Evolutionary conservation across 305 asterid genomes (phyloP).

Genomic region (Fraxinus angustifolia): DNA sequence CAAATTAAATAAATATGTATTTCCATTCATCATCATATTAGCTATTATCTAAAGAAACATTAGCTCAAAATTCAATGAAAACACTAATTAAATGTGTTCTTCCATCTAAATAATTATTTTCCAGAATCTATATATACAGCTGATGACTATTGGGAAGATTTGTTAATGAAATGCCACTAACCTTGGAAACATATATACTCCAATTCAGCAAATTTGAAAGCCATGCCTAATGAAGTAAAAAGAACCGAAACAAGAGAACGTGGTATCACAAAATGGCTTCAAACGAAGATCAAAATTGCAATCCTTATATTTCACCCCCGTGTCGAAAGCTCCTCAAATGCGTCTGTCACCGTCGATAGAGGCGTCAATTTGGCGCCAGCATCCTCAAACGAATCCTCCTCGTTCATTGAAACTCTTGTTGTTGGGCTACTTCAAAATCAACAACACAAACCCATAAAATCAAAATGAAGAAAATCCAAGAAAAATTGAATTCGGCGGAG

Average conservation of each 20-base stretch:
- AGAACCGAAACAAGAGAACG: slow-evolving; percentile 87
- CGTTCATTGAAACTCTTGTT: slow-evolving; percentile 31
- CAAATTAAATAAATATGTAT: not conserved
- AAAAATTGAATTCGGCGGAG: not conserved
- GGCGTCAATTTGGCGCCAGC: slow-evolving; percentile 44
- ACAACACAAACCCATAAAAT: slow-evolving; percentile 20
- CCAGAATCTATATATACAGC: not conserved
- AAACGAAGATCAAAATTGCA: slow-evolving; percentile 50
- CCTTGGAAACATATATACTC: slow-evolving; percentile 82
- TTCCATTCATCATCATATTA: not conserved
- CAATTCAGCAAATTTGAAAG: slow-evolving; percentile 86
- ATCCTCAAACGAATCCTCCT: slow-evolving; percentile 45
- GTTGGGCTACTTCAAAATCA: slow-evolving; percentile 37
- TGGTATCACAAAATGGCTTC: slow-evolving; percentile 74
- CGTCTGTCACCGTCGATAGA: slow-evolving; percentile 67
- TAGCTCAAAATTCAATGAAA: too few species aligned
- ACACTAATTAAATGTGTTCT: too few species aligned
- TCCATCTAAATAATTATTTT: not conserved
- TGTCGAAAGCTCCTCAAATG: slow-evolving; percentile 72
- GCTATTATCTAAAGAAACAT: too few species aligned
- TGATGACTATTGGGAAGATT: not conserved
- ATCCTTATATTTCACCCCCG: slow-evolving; percentile 43
- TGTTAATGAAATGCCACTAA: slow-evolving; percentile 19
- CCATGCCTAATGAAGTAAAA: slow-evolving; percentile 78
- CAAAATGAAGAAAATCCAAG: not conserved